Percentiles rank a stretch among this genome's conserved stretches.
phyloP scores from a whole-genome alignment of 1,284 basidiomycete species.

The Cutaneotrichosporon daszewskae region DNA sequence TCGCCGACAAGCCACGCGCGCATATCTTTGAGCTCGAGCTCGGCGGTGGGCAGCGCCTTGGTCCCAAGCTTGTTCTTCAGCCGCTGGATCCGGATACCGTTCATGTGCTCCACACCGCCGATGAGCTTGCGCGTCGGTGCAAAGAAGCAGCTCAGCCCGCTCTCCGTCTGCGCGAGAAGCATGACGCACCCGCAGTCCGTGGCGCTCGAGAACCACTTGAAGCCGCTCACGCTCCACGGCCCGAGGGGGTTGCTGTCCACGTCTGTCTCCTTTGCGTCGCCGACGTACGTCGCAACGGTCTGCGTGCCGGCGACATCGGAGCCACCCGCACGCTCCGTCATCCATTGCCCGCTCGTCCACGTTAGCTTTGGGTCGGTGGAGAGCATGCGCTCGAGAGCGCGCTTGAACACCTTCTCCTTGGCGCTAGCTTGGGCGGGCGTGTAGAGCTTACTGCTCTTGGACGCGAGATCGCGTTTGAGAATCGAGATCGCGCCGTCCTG shows the following conservation, averaged over 20 bases:
- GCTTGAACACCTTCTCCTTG: conserved; percentile 3
- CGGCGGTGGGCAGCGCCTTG: conserved; percentile 67
- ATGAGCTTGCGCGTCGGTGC: conserved; percentile 52
- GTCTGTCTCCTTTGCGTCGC: conserved; percentile 3
- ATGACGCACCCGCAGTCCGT: conserved; percentile 52
- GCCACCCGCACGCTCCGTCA: conserved; percentile 74
- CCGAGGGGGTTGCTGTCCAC: conserved; percentile 13
- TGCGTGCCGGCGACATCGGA: conserved; percentile 71
- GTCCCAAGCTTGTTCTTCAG: conserved; percentile 77
- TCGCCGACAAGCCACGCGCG: conserved; percentile 63
- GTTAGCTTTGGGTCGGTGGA: conserved; percentile 54
- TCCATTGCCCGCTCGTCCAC: conserved; percentile 75
- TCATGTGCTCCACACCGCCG: conserved; percentile 46
- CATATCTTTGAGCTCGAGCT: conserved; percentile 60
- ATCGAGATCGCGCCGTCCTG: conserved; percentile 13
- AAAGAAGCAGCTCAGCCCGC: conserved; percentile 64
- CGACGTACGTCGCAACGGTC: conserved; percentile 47
- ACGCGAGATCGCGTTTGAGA: conserved; percentile 3
- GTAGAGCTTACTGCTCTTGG: not conserved
- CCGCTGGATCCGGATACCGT: conserved; percentile 65
- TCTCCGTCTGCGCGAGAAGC: conserved; percentile 10
- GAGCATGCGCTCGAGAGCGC: conserved; percentile 9
- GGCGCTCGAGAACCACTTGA: conserved; percentile 80
- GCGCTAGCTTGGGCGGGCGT: not conserved
- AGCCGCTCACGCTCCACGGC: conserved; percentile 54